Evolutionary conservation across 2,329 filamentous ascomycete species (phyloP).

Genomic region (Ceratocystis destructans): DNA sequence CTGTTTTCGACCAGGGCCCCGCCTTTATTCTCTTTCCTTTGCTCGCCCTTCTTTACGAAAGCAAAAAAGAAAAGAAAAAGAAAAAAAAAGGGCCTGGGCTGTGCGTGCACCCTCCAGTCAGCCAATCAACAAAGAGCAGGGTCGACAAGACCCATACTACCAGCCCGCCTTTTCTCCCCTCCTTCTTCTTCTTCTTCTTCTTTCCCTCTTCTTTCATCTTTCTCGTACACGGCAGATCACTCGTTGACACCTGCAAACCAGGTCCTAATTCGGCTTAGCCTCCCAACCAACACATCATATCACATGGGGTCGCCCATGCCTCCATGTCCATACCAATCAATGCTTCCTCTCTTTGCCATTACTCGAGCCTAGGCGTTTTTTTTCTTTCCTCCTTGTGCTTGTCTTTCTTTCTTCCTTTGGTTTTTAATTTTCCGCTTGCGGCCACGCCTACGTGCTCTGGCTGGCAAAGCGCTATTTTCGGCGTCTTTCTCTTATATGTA

Average conservation of each 20-base stretch:
- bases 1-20: background rate
- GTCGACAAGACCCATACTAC: background rate
- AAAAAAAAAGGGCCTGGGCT: background rate
- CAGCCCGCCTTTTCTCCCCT: constrained; percentile 4
- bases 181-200: background rate
- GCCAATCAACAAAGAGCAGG: background rate
- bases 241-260: background rate
- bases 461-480: background rate
- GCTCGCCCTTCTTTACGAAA: background rate
- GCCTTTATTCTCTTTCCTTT: background rate
- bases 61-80: background rate
- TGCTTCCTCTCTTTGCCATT: too few species aligned
- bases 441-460: background rate
- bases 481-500: background rate
- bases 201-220: background rate
- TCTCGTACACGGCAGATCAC: constrained; percentile 6
- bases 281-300: background rate
- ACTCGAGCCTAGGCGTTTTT: background rate
- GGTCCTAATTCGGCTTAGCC: background rate
- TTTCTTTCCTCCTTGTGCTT: background rate
- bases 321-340: too few species aligned
- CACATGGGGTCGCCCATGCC: background rate
- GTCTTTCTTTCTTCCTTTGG: background rate
- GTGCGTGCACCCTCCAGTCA: background rate
- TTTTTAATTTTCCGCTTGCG: background rate